These are phyloP conservation scores for Pseudocercospora fuligena DNA, from an alignment of 2,329 filamentous ascomycete species.

Conservation along the genomic window DNA sequence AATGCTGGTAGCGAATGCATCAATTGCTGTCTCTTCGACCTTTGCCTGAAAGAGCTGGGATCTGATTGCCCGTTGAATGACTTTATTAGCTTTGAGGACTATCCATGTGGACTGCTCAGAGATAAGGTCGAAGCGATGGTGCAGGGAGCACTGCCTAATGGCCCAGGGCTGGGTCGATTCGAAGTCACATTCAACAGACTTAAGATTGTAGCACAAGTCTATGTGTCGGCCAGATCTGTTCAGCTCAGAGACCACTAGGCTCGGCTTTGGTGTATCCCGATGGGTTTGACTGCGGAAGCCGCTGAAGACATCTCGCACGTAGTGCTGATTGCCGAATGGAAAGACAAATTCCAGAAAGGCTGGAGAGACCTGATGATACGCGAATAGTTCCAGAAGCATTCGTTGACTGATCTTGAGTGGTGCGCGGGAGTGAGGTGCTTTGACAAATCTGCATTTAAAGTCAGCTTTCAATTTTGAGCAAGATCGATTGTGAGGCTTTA, in stretches of 20 bases:
- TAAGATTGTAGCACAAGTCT: slow-evolving; percentile 48
- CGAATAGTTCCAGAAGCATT: slow-evolving; percentile 29
- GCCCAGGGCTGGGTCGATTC: slow-evolving; percentile 46
- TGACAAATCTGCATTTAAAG: slow-evolving; percentile 16
- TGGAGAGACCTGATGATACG: slow-evolving; percentile 44
- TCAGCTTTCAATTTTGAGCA: too few relatives aligned
- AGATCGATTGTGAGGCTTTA: too few relatives aligned
- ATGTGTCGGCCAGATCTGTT: too few relatives aligned
- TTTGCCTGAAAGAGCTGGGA: too few relatives aligned
- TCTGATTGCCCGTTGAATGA: too few relatives aligned
- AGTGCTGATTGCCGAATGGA: slow-evolving; percentile 42
- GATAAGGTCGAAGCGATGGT: slow-evolving; percentile 48
- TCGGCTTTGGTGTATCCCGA: slow-evolving; percentile 21
- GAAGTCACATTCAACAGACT: slow-evolving; percentile 44
- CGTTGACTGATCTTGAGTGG: neutral
- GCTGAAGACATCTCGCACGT: slow-evolving; percentile 45
- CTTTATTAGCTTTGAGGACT: slow-evolving; percentile 44
- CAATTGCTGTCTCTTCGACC: too few relatives aligned
- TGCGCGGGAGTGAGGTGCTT: neutral
- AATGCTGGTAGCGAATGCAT: too few relatives aligned
- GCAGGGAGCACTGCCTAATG: slow-evolving; percentile 44
- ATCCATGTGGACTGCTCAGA: slow-evolving; percentile 40
- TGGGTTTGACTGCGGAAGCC: slow-evolving; percentile 42
- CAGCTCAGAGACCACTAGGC: too few relatives aligned
- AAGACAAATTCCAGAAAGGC: slow-evolving; percentile 47